A percentile compares a stretch with the other conserved stretches of the same genome.
phyloP scores from a whole-genome alignment of 495 filamentous ascomycete genomes.

The Talaromyces nanjingensis region DNA sequence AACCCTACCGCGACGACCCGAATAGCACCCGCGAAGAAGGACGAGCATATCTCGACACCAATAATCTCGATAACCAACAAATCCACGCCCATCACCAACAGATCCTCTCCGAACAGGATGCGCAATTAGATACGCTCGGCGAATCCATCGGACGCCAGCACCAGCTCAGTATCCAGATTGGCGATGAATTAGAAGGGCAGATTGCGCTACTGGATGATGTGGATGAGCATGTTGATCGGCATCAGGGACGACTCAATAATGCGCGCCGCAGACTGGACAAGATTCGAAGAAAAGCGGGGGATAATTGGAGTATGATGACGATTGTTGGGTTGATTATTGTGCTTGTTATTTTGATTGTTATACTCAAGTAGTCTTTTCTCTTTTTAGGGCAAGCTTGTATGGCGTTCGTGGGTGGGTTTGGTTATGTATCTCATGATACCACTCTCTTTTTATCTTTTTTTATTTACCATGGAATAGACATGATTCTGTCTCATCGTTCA shows the following conservation, averaged over 20 bases:
- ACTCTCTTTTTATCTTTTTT: background rate
- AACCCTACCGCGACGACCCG: conserved; percentile 53
- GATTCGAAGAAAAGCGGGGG: conserved; percentile 64
- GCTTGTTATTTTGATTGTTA: conserved; percentile 68
- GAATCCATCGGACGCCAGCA: conserved; percentile 85
- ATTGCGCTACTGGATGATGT: conserved; percentile 83
- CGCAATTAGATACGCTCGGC: conserved; percentile 81
- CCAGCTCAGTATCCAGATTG: conserved; percentile 91
- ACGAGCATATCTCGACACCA: conserved; percentile 44
- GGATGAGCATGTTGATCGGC: conserved; percentile 74
- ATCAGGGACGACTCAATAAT: conserved; percentile 64
- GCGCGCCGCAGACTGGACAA: conserved; percentile 64
- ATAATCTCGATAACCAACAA: conserved; percentile 70
- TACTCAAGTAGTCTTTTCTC: conserved; percentile 54
- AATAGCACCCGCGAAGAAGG: conserved; percentile 38
- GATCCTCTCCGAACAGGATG: conserved; percentile 80
- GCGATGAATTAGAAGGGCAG: conserved; percentile 89
- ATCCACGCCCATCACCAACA: conserved; percentile 78
- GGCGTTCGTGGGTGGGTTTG: conserved; percentile 8
- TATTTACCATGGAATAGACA: background rate
- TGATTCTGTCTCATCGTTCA: background rate
- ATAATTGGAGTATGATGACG: conserved; percentile 72
- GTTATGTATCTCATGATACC: conserved; percentile 3
- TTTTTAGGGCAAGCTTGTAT: conserved; percentile 6
- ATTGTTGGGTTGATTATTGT: conserved; percentile 72